Base-by-base conservation (phyloP, 1,284 basidiomycete genomes). In the Phenoliferia sp. region DNA sequence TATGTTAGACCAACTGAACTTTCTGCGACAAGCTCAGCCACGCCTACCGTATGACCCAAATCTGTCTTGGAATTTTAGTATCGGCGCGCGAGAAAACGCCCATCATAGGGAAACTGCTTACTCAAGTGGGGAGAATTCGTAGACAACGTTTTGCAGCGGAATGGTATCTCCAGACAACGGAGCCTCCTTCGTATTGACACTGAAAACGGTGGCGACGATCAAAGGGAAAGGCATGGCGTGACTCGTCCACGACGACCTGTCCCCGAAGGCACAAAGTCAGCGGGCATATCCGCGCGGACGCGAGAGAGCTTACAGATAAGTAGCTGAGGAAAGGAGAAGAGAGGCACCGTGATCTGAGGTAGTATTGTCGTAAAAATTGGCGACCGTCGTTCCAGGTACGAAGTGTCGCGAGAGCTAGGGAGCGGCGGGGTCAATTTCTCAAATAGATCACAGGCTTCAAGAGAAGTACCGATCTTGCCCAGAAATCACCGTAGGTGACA, bases 91-190 rank as follows among this genome's bases (percentile, higher is more conserved):
- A 19, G 5, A 5, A 7, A 5, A 52, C 9, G 22, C 22, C 39
- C 39, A 44, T 44, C 39, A 22, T 3, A 32, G 28, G 31, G 22
- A 33, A 34, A 34, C 31, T 56, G n/a, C 55, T 15, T 22, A 81
- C 71, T 88, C 88, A 69, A 85, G 75, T 9, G 64, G 64, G 85
- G 61, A 63, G 58, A 73, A 62, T 59, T 73, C 72, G 59, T 69
- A 73, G 32, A 68, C 68, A 15, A 69, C 69, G 12, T 59, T 56
- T 44, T 71, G 67, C 19, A 73, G 67, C 16, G 67, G 66, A 35
- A 48, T 39, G 12, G 28, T 33, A 1, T 7, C 59, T 17, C 35
- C 52, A 12, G 19, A 7, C 6, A 61, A 6, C 31, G 61, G 62
- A 10, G 63, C 58, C 1, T 62, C 65, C 39, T 67, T 64, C 34